Percentiles rank a stretch among this genome's conserved stretches.
These are phyloP conservation scores for Rutstroemia sp. DNA, from an alignment of 2,329 filamentous ascomycete species.

Conservation along the genomic window DNA sequence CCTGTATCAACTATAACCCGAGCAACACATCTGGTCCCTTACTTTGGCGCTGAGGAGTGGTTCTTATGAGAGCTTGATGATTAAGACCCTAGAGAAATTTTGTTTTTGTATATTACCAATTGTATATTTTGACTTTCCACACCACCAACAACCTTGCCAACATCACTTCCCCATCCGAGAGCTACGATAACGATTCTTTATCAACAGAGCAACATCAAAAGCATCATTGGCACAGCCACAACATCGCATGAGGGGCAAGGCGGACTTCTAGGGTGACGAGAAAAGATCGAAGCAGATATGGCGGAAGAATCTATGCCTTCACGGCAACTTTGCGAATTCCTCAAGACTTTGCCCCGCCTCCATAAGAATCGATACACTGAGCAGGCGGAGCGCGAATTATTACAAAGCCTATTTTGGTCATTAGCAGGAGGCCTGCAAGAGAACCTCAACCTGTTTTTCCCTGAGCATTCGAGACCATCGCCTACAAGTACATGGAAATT, in stretches of 20 bases:
- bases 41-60: background rate
- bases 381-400: constrained; percentile 62
- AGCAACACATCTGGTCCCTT: background rate
- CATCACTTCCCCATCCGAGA: background rate
- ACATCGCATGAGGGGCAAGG: background rate
- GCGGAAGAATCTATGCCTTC: constrained; percentile 31
- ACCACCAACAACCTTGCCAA: background rate
- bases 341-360: constrained; percentile 68
- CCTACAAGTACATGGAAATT: constrained; percentile 59
- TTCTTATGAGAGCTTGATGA: background rate
- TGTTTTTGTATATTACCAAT: background rate
- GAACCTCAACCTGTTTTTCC: constrained; percentile 75
- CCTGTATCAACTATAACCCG: background rate
- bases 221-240: background rate
- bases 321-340: constrained; percentile 73
- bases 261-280: background rate
- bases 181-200: constrained; percentile 8
- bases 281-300: background rate
- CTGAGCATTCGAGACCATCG: constrained; percentile 55
- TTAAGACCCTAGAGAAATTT: background rate
- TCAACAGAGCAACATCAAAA: background rate
- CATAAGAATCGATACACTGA: constrained; percentile 71
- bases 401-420: constrained; percentile 78
- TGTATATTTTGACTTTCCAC: background rate
- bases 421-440: constrained; percentile 69